A percentile compares a stretch with the other conserved stretches of the same genome.
Conservation (phyloP, 371 early-diverging fungal species). For the Fennellomyces sp. region DNA sequence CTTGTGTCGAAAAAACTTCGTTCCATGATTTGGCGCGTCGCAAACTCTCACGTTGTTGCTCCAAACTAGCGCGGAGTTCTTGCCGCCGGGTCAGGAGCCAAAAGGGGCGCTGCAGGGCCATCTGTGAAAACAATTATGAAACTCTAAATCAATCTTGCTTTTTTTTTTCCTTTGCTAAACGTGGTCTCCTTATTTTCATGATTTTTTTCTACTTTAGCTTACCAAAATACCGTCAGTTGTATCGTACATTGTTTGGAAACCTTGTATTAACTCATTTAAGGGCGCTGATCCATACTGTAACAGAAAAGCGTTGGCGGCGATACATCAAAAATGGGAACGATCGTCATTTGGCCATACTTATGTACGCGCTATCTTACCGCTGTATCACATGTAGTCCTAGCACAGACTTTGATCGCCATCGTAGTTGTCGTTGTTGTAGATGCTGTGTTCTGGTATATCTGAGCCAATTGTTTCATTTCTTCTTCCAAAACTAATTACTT, state of each 20-base stretch:
- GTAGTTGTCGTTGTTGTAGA: not conserved
- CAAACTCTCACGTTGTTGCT: constrained; percentile 35
- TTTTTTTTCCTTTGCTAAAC: not conserved
- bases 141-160: not conserved
- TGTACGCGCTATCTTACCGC: constrained; percentile 15
- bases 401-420: constrained; percentile 20
- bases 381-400: constrained; percentile 24
- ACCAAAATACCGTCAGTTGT: constrained; percentile 41
- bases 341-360: no score
- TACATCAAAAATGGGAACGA: constrained; percentile 7
- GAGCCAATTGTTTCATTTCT: constrained; percentile 18
- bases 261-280: constrained; percentile 12
- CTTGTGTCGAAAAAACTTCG: constrained; percentile 30
- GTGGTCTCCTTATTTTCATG: not conserved
- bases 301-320: not conserved
- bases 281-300: constrained; percentile 6
- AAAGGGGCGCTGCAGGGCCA: constrained; percentile 38
- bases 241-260: constrained; percentile 22
- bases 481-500: constrained; percentile 13
- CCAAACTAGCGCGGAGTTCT: constrained; percentile 24
- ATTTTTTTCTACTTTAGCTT: not conserved
- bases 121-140: constrained; percentile 16
- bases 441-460: not conserved
- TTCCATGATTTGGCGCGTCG: constrained; percentile 36
- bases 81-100: constrained; percentile 23